Base-by-base conservation (phyloP, 2,329 filamentous ascomycete genomes). In the Eurotiales sp. region DNA sequence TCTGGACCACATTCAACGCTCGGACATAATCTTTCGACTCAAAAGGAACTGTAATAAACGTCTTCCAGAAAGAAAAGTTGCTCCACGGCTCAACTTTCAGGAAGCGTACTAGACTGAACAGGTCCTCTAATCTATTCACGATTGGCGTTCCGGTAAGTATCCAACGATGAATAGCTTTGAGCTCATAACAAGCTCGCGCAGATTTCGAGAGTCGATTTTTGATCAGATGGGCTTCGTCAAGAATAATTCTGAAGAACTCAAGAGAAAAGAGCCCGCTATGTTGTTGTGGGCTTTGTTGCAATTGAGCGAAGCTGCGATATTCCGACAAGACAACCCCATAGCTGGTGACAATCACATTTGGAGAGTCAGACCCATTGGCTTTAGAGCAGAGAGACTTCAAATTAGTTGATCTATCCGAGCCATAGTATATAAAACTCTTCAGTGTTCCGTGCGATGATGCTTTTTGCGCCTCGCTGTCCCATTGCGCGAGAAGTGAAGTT, bases 11-110 rank as follows among this genome's bases (percentile, higher is more conserved):
- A 64, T 97, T 93, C 7, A 99, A 77, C 0, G 93, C 93, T 4
- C 91, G 85, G 59, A 96, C 83, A 64, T 95, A 96, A 56, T 99
- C 88, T 59, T 93, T 93, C 0, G 90, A 92, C 68, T 99, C 93
- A 58, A 99, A 99, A 0, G 93, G 93, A 1, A 95, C 86, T 0
- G 93, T 99, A 64, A 99, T 97, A 67, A 99, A 99, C 0, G 93
- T 97, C 66, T 91, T 91, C 93, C 93, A 99, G 72, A 96, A 99
- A 0, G 91, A 96, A 68, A 99, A 99, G 67, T 97, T 97, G 63
- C 87, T 93, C 93, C 93, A 99, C 0, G 93, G 93, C 66, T 97
- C 92, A 3, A 99, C 93, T 51, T 89, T 85, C 10, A 99, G 75
- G 71, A 97, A 99, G 3, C 89, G 84, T 11, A 97, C 89, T 32